Conservation (phyloP, 352 stramenopile genomes). For the Globisporangium cystogenes region DNA sequence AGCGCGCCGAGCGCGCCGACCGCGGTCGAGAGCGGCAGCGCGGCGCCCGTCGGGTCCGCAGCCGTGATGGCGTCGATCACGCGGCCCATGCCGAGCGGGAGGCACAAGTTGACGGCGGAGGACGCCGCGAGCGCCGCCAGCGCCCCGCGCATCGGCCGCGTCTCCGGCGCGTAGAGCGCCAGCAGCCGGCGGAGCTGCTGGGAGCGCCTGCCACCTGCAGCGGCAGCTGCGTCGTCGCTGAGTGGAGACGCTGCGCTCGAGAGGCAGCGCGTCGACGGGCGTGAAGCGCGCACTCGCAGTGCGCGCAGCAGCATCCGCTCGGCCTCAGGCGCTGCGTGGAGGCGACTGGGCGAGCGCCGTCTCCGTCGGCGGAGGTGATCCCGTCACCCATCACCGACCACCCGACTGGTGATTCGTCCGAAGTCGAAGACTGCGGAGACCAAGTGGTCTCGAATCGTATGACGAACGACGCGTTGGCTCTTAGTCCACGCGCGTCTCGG, state of each 20-base stretch:
- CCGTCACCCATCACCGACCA: too few species aligned
- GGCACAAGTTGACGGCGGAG: constrained; percentile 67
- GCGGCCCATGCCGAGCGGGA: constrained; percentile 78
- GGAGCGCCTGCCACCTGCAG: too few species aligned
- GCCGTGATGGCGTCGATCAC: constrained; percentile 74
- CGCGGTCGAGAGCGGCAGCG: constrained; percentile 37
- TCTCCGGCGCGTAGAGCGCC: constrained; percentile 64
- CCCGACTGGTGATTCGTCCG: too few species aligned
- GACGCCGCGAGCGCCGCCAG: constrained; percentile 59
- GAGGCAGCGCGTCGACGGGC: neutral
- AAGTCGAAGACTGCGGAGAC: too few species aligned
- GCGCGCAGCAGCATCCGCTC: neutral
- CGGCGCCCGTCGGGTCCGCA: constrained; percentile 15
- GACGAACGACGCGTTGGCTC: too few species aligned
- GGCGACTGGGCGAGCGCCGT: too few species aligned
- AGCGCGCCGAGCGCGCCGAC: constrained; percentile 55
- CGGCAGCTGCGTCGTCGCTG: too few species aligned
- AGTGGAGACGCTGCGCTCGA: neutral
- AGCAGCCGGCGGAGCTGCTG: constrained; percentile 21
- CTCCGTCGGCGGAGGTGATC: too few species aligned
- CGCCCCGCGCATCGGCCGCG: constrained; percentile 55
- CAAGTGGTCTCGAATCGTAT: too few species aligned
- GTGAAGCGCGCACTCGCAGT: too few species aligned
- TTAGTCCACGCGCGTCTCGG: too few species aligned
- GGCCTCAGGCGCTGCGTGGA: too few species aligned